Evolutionary conservation across 2,329 filamentous ascomycete species (phyloP), one percentile per base, ranked within the genome.

Genomic region (Cryphonectria naterciae): DNA sequence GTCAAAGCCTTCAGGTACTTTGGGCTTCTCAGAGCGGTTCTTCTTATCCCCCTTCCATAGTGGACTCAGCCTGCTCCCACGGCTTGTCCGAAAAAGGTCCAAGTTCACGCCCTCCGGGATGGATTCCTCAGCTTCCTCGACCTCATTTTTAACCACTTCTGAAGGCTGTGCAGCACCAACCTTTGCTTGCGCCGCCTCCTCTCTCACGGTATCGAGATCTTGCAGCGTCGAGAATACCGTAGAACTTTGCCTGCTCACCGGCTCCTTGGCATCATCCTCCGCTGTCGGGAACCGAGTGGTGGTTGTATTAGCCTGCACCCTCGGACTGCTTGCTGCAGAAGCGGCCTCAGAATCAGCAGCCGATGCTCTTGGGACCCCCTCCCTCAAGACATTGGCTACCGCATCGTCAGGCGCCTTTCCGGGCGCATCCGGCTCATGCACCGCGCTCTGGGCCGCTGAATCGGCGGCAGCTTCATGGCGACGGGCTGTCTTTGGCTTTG

Each of bases 11-110:
- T 61, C 64, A 46, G 69, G 67, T n/a, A 65, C 41, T 43, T 7
- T 46, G 35, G n/a, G 61, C 13, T 25, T 66, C 15, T 65, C 49
- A 22, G 63, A 64, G 2, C 63, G 56, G 22, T 13, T 17, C 6
- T 62, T 64, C 41, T 71, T 73, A 52, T 70, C 65, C 4, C 69
- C 71, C n/a, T 73, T 71, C 71, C 71, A 73, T 13, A 69, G 56
- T 58, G 71, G 69, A 54, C 56, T 68, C 39, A 73, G 63, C 39
- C 11, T 69, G 58, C 10, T 54, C 13, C 70, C 64, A 11, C 72
- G 70, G 60, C 61, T 71, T 28, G 72, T 73, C 22, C 70, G 72
- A 28, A 73, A 73, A 19, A 73, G 63, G 3, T 73, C 70, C 22
- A 73, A 41, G 22, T 67, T 63, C 13, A 73, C 43, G 61, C 54